Conservation (phyloP, 2,329 filamentous ascomycete genomes). For the Colletotrichum sp. region DNA sequence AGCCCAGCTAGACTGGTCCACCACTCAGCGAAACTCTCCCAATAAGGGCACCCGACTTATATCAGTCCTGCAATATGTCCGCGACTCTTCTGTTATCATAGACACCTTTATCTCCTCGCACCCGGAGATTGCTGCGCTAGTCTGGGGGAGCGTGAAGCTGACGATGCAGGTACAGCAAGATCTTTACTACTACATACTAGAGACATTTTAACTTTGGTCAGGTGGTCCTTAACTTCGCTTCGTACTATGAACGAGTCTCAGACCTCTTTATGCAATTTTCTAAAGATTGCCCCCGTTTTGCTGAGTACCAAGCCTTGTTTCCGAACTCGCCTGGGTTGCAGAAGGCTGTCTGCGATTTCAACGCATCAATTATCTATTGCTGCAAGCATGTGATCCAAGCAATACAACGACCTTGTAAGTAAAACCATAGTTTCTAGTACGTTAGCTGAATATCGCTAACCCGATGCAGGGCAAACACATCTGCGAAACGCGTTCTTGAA, state of each 20-base stretch:
- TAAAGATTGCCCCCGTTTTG: not conserved
- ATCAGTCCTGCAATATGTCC: not conserved
- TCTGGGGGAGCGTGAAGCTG: not conserved
- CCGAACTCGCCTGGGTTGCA: not conserved
- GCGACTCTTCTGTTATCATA: not conserved
- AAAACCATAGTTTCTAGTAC: fast-evolving
- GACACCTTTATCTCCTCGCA: not conserved
- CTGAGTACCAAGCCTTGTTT: not conserved
- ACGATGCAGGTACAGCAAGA: not conserved
- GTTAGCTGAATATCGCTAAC: fast-evolving
- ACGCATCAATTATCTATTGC: not conserved
- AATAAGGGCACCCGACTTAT: not conserved
- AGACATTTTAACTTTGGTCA: not conserved
- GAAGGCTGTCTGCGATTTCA: not conserved
- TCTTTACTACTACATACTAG: not conserved
- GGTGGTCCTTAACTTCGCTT: not conserved
- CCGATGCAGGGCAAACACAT: not conserved
- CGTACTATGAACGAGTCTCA: not conserved
- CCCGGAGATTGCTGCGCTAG: not conserved
- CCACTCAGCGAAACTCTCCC: not conserved
- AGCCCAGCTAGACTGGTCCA: not conserved
- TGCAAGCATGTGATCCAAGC: not conserved
- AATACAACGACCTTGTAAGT: not conserved
- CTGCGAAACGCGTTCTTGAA: not conserved
- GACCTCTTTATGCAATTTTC: not conserved